Evolutionary conservation across 768 basidiomycete genomes (phyloP).

Genomic region (Russula compacta): DNA sequence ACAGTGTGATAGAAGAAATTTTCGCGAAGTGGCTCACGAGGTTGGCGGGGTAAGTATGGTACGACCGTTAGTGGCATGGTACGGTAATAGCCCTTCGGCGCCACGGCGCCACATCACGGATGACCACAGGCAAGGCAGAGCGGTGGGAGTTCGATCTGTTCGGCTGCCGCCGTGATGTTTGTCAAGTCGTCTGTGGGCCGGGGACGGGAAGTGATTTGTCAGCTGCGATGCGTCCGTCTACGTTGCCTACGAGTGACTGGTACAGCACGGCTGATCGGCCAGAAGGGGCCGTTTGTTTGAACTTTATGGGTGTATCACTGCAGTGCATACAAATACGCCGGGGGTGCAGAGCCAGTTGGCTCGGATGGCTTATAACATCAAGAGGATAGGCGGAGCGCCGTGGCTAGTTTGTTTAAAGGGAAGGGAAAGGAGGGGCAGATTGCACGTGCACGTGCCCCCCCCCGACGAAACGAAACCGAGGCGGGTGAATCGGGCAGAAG

Average conservation of each 20-base stretch:
- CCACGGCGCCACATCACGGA: not conserved
- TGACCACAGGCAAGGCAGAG: not conserved
- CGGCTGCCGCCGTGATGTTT: not conserved
- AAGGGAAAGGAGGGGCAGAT: not conserved
- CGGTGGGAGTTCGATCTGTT: not conserved
- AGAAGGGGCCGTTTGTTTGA: not conserved
- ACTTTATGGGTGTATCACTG: not conserved
- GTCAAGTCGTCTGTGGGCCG: not conserved
- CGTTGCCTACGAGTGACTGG: too few relatives aligned
- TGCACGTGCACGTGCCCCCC: conserved; percentile 9
- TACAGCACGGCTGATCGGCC: not conserved
- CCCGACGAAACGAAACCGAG: not conserved
- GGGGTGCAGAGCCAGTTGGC: not conserved
- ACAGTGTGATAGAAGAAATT: too few relatives aligned
- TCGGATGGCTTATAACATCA: not conserved
- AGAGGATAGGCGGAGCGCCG: not conserved
- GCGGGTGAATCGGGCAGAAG: not conserved
- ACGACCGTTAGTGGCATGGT: too few relatives aligned
- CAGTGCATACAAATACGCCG: not conserved
- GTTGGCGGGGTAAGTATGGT: too few relatives aligned
- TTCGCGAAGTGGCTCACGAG: too few relatives aligned
- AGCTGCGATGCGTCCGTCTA: not conserved
- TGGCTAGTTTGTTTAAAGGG: too few relatives aligned
- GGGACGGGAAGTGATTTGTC: not conserved
- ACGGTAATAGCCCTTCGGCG: not conserved